Evolutionary conservation across 2,329 filamentous ascomycete genomes (phyloP).

Genomic region (Aspergillus udagawae): DNA sequence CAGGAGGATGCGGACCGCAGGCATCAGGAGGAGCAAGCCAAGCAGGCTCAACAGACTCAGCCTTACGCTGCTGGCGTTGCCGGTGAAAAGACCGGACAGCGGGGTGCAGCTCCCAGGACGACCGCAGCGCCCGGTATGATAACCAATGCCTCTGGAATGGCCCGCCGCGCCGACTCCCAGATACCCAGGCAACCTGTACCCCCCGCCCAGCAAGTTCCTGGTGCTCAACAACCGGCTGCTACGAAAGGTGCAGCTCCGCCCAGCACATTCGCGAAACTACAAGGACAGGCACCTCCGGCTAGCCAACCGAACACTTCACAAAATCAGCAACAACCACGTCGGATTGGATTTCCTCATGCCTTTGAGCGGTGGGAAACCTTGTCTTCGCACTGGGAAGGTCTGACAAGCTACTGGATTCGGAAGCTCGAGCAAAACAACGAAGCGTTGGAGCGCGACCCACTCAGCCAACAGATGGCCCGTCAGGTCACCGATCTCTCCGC

Average conservation of each 20-base stretch:
- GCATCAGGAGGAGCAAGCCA: conserved; percentile 37
- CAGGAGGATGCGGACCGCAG: conserved; percentile 48
- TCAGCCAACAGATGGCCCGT: conserved; percentile 82
- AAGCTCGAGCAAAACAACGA: conserved; percentile 86
- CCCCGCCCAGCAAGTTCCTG: conserved; percentile 16
- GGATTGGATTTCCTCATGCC: conserved; percentile 85
- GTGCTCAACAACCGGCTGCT: conserved; percentile 24
- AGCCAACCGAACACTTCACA: conserved; percentile 25
- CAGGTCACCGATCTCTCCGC: conserved; percentile 97
- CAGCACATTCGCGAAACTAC: conserved; percentile 17
- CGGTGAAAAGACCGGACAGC: conserved; percentile 29
- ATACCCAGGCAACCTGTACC: conserved; percentile 11
- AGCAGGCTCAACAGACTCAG: conserved; percentile 24
- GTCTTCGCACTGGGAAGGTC: conserved; percentile 95
- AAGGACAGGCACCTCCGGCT: conserved; percentile 23
- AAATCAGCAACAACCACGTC: conserved; percentile 32
- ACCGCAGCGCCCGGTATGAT: conserved; percentile 3
- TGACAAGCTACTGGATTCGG: conserved; percentile 96
- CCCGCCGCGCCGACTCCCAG: conserved; percentile 15
- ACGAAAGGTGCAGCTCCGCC: conserved; percentile 19
- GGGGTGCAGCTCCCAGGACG: conserved; percentile 13
- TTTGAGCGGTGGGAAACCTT: conserved; percentile 97
- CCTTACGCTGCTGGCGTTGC: conserved; percentile 45
- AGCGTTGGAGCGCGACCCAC: conserved; percentile 74
- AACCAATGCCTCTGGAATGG: conserved; percentile 4